A percentile compares a stretch with the other conserved stretches of the same genome.
Conservation (phyloP, 169 alveolate species). For the Babesia sp. region DNA sequence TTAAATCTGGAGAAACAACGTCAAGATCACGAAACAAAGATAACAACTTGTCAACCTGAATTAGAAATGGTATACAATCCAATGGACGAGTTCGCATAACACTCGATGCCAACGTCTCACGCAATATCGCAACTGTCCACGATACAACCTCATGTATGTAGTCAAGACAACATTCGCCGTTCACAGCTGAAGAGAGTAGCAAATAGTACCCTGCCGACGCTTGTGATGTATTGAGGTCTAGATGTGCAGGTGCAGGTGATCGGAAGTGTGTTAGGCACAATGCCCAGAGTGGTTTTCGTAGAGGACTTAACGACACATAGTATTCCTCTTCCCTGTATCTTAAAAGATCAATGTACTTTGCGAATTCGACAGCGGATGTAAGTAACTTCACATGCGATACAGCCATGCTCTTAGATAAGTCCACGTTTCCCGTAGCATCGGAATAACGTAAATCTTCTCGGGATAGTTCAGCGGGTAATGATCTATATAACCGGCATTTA, state of each 20-base stretch:
- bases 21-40: neutral
- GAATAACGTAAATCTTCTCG: neutral
- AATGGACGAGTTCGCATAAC: neutral
- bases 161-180: constrained; percentile 9
- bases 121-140: neutral
- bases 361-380: neutral
- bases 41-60: constrained; percentile 10
- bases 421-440: neutral
- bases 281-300: neutral
- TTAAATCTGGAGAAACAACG: neutral
- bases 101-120: neutral
- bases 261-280: neutral
- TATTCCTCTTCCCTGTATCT: neutral
- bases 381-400: neutral
- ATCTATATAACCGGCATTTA: too few relatives aligned
- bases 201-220: neutral
- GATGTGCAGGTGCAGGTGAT: neutral
- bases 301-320: neutral
- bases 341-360: neutral
- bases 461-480: too few relatives aligned
- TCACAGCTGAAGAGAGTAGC: neutral
- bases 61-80: neutral
- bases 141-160: neutral
- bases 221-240: neutral
- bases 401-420: neutral